Evolutionary conservation across 345 rosid genomes (phyloP).

Genomic region (Microthlaspi erraticum): DNA sequence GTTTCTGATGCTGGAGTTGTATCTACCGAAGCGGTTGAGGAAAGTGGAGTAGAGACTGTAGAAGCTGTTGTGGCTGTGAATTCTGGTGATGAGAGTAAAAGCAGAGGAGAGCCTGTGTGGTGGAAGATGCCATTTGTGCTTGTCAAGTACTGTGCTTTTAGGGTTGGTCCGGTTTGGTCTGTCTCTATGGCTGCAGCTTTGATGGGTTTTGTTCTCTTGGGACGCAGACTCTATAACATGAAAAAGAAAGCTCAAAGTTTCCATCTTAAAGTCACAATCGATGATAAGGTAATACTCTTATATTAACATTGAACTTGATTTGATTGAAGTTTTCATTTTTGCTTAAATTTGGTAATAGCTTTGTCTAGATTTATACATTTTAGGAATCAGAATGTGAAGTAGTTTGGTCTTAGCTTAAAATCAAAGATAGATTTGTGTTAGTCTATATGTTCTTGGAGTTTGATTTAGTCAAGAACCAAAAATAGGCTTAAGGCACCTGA

Average conservation of each 20-base stretch:
- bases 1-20: slow-evolving; percentile 32
- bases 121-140: slow-evolving; percentile 95
- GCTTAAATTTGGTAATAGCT: slow-evolving; percentile 8
- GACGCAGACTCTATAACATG: slow-evolving; percentile 73
- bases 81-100: slow-evolving; percentile 48
- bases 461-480: not conserved
- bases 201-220: slow-evolving; percentile 80
- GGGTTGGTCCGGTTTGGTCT: slow-evolving; percentile 84
- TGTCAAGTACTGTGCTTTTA: slow-evolving; percentile 68
- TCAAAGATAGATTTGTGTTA: not conserved
- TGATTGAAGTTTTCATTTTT: not conserved
- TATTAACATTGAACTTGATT: not conserved
- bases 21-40: slow-evolving; percentile 13
- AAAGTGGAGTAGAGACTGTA: slow-evolving; percentile 13
- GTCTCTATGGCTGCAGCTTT: slow-evolving; percentile 92
- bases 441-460: not conserved
- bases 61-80: slow-evolving; percentile 40
- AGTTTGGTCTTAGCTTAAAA: slow-evolving; percentile 5
- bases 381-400: not conserved
- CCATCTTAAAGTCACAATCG: slow-evolving; percentile 82
- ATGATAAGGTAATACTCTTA: slow-evolving; percentile 69
- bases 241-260: slow-evolving; percentile 69
- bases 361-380: slow-evolving; percentile 1
- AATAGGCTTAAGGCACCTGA: not conserved
- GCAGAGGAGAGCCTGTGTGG: slow-evolving; percentile 55